Conservation (phyloP, 2,329 filamentous ascomycete species). For the Juglanconis oblonga region DNA sequence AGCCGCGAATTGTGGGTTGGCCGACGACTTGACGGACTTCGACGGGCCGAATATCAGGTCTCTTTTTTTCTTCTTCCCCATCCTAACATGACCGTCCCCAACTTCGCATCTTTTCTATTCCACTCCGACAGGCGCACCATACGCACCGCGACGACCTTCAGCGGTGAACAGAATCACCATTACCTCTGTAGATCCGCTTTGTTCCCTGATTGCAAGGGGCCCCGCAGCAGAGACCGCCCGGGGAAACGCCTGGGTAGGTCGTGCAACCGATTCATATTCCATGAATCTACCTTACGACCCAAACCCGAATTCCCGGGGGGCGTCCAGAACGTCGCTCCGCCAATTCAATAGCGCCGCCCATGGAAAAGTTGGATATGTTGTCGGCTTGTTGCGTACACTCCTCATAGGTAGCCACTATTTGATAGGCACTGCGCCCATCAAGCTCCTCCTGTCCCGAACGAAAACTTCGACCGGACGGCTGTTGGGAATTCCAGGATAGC, state of each 20-base stretch:
- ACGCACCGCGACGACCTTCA: background rate
- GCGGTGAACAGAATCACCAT: background rate
- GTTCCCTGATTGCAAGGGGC: background rate
- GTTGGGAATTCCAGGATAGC: background rate
- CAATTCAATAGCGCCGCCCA: no score
- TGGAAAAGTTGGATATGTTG: no score
- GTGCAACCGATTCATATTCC: no score
- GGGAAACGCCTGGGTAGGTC: background rate
- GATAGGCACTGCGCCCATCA: background rate
- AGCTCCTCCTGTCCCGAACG: background rate
- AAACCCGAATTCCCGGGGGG: no score
- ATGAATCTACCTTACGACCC: background rate
- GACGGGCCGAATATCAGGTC: background rate
- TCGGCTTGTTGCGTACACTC: background rate
- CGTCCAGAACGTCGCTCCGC: no score
- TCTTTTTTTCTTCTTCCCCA: background rate
- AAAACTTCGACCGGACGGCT: background rate
- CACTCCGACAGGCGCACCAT: background rate
- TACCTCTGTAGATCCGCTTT: background rate
- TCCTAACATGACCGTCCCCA: background rate
- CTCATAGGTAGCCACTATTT: background rate
- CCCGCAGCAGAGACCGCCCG: background rate
- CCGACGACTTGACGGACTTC: background rate
- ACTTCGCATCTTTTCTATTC: background rate
- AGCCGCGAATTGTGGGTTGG: background rate